These are phyloP conservation scores for Lyophyllum semitale DNA, from an alignment of 768 basidiomycete species.

Conservation along the genomic window DNA sequence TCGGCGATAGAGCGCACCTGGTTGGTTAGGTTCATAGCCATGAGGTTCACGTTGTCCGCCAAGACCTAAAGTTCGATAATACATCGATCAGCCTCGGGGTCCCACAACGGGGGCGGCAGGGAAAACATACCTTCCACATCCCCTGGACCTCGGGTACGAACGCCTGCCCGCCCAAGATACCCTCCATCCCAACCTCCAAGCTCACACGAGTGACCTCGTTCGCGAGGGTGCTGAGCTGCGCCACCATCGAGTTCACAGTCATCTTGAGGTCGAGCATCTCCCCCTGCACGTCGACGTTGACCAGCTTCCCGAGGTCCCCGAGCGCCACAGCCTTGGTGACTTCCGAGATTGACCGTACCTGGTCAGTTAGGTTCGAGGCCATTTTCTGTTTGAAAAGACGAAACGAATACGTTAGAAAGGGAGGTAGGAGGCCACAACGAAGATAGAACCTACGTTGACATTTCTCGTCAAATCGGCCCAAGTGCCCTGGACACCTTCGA, in stretches of 20 bases:
- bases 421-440: neutral
- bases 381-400: slow-evolving; percentile 60
- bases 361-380: slow-evolving; percentile 82
- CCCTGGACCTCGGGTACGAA: slow-evolving; percentile 91
- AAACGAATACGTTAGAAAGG: neutral
- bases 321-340: slow-evolving; percentile 86
- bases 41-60: slow-evolving; percentile 84
- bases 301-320: slow-evolving; percentile 81
- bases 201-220: slow-evolving; percentile 90
- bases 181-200: slow-evolving; percentile 90
- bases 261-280: slow-evolving; percentile 91
- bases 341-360: slow-evolving; percentile 91
- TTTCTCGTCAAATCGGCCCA: slow-evolving; percentile 90
- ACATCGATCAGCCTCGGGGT: neutral
- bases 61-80: slow-evolving; percentile 34
- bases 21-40: slow-evolving; percentile 89
- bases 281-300: slow-evolving; percentile 91
- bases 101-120: neutral
- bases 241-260: slow-evolving; percentile 89
- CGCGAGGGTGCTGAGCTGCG: slow-evolving; percentile 71
- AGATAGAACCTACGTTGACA: slow-evolving; percentile 66
- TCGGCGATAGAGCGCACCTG: slow-evolving; percentile 86
- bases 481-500: slow-evolving; percentile 90
- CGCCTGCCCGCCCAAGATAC: slow-evolving; percentile 93
- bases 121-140: slow-evolving; percentile 74